Evolutionary conservation across 192 early-diverging fungal genomes (phyloP).

Genomic region (Coemansia sp.): DNA sequence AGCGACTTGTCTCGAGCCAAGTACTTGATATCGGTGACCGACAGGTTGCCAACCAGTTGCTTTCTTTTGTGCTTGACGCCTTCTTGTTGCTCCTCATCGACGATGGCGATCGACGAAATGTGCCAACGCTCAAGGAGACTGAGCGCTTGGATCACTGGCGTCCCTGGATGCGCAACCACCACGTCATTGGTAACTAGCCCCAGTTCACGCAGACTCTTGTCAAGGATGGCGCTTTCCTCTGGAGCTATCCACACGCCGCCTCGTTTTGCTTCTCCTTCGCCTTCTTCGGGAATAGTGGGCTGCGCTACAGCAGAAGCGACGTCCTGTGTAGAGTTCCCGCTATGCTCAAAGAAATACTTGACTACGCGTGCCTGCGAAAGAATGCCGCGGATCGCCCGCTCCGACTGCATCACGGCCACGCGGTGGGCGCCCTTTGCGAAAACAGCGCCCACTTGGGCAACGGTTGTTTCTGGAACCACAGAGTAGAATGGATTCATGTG

Average conservation of each 20-base stretch:
- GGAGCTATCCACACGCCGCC: neutral
- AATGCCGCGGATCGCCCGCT: constrained; percentile 70
- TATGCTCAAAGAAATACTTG: constrained; percentile 68
- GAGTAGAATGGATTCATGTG: constrained; percentile 83
- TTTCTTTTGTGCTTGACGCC: neutral
- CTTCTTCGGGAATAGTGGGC: neutral
- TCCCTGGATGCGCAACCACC: constrained; percentile 57
- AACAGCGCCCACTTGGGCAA: constrained; percentile 70
- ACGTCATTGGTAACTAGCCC: constrained; percentile 61
- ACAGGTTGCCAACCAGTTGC: constrained; percentile 35
- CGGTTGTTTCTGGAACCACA: constrained; percentile 72
- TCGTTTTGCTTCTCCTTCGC: neutral
- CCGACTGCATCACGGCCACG: constrained; percentile 71
- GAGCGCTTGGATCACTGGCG: constrained; percentile 68
- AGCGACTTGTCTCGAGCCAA: constrained; percentile 49
- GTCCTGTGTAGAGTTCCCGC: constrained; percentile 3
- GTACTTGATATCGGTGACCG: constrained; percentile 52
- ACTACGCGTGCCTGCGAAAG: constrained; percentile 76
- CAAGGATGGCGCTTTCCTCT: constrained; percentile 24
- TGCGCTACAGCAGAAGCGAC: too few relatives aligned
- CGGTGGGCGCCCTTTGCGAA: constrained; percentile 80
- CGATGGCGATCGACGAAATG: constrained; percentile 52
- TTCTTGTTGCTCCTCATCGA: constrained; percentile 19
- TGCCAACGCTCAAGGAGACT: constrained; percentile 57
- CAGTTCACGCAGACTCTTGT: constrained; percentile 55